Evolutionary conservation across 805 yeast genomes (phyloP), one percentile per base, ranked within the genome.

Genomic region (Candida namnaoensis): DNA sequence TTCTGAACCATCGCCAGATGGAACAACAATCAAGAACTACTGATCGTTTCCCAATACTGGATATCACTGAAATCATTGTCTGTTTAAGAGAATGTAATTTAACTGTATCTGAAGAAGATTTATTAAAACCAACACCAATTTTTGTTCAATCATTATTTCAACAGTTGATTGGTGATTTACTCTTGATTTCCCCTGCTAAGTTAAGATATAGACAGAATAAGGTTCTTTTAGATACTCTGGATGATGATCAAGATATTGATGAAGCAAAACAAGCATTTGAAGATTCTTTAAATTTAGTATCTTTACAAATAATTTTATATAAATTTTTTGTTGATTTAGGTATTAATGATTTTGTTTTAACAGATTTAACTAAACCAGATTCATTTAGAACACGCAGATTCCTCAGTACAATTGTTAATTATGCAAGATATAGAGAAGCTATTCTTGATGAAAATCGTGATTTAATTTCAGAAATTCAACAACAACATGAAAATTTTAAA

Each of bases 321-420:
- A 72, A 69, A 52, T 83, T 86, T 57, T 68, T 86, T 48, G 69
- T 71, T 37, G 80, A 74, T 44, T 80, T 91, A 54, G 95, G 95
- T 0, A 74, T 88, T 3, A 69, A 76, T 43, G 95, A 88, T 58
- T 84, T 88, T 54, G 74, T 79, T 36, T 66, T 88, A 39, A 68
- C 75, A 63, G 96, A 88, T 62, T 65, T 88, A 28, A 68, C 76
- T 44, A 78, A 78, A 48, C 96, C 96, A 1, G 95, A 88, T n/a
- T 66, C 84, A 0, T 61, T 58, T 34, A 66, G 95, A 44, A 68
- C 77, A 1, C 65, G 78, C 46, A 65, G 91, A 38, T 68, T 87
- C 19, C 60, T 88, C 26, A 86, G 95, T 56, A 93, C 93, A 1
- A 78, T 88, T 39, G 83, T 88, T 23, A 88, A 88, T 57, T 88